Evolutionary conservation across 768 basidiomycete genomes (phyloP).

Genomic region (Termitomyces titanicus): DNA sequence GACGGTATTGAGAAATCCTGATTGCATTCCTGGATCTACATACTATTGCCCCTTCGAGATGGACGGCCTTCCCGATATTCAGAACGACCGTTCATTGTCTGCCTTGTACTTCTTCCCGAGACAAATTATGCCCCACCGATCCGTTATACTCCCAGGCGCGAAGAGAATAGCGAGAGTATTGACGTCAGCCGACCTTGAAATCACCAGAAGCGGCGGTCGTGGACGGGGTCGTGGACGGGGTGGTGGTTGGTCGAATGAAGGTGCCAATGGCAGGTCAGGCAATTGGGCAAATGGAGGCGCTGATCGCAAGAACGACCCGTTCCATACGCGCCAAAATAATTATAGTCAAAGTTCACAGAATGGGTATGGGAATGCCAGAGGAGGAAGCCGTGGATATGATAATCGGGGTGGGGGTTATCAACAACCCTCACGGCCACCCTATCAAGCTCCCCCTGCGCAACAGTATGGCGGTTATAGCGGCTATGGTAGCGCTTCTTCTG

Average conservation of each 20-base stretch:
- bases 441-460: constrained; percentile 23
- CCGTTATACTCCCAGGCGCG: constrained; percentile 74
- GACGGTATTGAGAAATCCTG: constrained; percentile 75
- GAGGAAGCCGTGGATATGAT: constrained; percentile 23
- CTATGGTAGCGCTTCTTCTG: constrained; percentile 7
- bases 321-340: constrained; percentile 39
- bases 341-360: constrained; percentile 25
- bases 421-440: constrained; percentile 30
- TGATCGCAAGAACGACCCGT: constrained; percentile 44
- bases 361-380: constrained; percentile 26
- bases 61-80: constrained; percentile 70
- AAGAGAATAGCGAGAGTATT: constrained; percentile 57
- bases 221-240: constrained; percentile 42
- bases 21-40: constrained; percentile 89
- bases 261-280: constrained; percentile 17
- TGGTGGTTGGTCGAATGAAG: constrained; percentile 30
- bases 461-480: constrained; percentile 32
- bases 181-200: constrained; percentile 67
- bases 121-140: constrained; percentile 82
- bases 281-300: constrained; percentile 24
- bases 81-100: constrained; percentile 83
- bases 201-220: constrained; percentile 51
- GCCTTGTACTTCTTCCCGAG: constrained; percentile 87
- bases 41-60: constrained; percentile 71
- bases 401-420: constrained; percentile 31